Percentiles rank a stretch among this genome's conserved stretches.
Evolutionary conservation across 176 grass and related monocot species (phyloP).

Genomic region (Themeda triandra): DNA sequence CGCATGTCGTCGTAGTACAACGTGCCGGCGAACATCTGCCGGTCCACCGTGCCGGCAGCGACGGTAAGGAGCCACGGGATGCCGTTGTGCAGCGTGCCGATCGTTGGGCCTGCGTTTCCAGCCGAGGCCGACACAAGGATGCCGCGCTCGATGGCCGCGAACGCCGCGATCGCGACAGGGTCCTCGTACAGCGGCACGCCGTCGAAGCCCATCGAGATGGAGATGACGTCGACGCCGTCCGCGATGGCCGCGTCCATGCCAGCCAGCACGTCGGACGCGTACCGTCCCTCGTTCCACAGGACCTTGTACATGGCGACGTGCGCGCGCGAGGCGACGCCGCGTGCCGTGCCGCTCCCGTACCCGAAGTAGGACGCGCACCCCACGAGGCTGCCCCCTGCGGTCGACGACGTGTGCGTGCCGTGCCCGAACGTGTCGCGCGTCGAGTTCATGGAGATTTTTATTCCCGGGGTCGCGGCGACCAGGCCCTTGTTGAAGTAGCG

Average conservation of each 20-base stretch:
- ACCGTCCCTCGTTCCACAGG: constrained; percentile 27
- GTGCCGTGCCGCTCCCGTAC: constrained; percentile 46
- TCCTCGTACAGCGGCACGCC: constrained; percentile 49
- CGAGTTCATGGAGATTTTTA: constrained; percentile 49
- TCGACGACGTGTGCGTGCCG: constrained; percentile 75
- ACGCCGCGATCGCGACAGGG: constrained; percentile 45
- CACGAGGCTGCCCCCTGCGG: constrained; percentile 47
- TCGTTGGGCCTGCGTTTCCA: neutral
- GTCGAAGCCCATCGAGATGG: constrained; percentile 50
- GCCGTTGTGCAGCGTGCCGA: constrained; percentile 43
- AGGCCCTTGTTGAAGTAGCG: constrained; percentile 61
- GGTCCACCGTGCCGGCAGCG: constrained; percentile 47
- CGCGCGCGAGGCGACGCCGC: constrained; percentile 51
- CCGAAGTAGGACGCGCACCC: constrained; percentile 55
- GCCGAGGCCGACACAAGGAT: constrained; percentile 50
- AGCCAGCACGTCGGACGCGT: constrained; percentile 56
- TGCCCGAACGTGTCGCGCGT: constrained; percentile 64
- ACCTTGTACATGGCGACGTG: constrained; percentile 77
- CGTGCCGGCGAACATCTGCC: constrained; percentile 38
- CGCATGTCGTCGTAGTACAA: constrained; percentile 27
- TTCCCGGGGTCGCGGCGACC: constrained; percentile 28
- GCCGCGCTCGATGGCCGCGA: constrained; percentile 47
- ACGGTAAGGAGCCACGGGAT: constrained; percentile 68
- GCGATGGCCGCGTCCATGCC: constrained; percentile 59
- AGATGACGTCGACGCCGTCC: constrained; percentile 66